Percentiles rank a stretch among this genome's conserved stretches.
Conservation (phyloP, 2,329 filamentous ascomycete species). For the Curvularia sp. region DNA sequence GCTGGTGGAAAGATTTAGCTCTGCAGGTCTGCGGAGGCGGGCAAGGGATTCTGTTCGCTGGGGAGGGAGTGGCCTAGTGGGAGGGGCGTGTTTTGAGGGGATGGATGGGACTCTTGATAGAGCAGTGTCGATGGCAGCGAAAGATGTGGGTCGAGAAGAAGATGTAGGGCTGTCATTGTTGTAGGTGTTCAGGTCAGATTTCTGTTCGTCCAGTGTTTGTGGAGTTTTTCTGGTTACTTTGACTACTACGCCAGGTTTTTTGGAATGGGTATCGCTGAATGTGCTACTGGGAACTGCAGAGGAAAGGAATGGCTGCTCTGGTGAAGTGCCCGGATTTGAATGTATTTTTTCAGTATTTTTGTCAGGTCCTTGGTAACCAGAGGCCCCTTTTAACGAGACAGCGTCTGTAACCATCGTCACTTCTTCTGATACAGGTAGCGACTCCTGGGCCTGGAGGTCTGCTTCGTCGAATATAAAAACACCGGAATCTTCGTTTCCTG, state of each 20-base stretch:
- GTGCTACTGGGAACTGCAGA: not conserved
- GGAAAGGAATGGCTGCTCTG: not conserved
- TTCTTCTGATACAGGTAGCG: not conserved
- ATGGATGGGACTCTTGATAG: slow-evolving; percentile 20
- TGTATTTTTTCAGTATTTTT: not conserved
- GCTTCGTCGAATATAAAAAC: slow-evolving; percentile 29
- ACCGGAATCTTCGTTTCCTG: slow-evolving; percentile 27
- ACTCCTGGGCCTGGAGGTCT: not conserved
- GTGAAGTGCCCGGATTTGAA: not conserved
- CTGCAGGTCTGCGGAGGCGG: slow-evolving; percentile 39
- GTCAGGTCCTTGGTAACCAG: not conserved
- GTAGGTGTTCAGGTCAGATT: slow-evolving; percentile 37
- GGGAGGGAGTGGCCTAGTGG: slow-evolving; percentile 10
- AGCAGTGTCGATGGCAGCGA: slow-evolving; percentile 18
- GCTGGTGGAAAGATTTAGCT: slow-evolving; percentile 37
- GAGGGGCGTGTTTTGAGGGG: slow-evolving; percentile 14
- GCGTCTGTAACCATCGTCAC: not conserved
- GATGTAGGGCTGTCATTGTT: slow-evolving; percentile 22
- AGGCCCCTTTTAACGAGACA: not conserved
- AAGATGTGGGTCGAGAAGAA: slow-evolving; percentile 19
- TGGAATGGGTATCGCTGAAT: not conserved
- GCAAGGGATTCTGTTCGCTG: slow-evolving; percentile 19
- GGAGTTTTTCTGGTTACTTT: too few relatives aligned
- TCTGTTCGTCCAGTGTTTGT: slow-evolving; percentile 21
- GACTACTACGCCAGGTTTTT: not conserved